Percentiles rank a stretch among this genome's conserved stretches.
phyloP scores from a whole-genome alignment of 2,329 filamentous ascomycete genomes.

The Trichoderma polysporum region DNA sequence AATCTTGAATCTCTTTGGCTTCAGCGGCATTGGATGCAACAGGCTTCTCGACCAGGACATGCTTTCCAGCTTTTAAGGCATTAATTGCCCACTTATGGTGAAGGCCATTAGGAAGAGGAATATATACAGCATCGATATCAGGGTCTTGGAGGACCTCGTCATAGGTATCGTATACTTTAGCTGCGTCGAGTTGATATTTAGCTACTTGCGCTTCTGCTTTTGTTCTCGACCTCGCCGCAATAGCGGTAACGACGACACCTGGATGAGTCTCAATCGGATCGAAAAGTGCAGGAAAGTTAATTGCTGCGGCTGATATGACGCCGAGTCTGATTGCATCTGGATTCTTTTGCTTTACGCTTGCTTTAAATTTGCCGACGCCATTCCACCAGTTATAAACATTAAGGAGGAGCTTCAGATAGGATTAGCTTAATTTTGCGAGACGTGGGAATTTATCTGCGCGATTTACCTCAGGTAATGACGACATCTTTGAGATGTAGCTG shows the following conservation, averaged over 20 bases:
- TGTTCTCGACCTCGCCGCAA: not conserved
- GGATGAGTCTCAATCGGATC: conserved; percentile 2
- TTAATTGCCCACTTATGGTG: conserved; percentile 48
- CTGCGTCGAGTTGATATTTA: not conserved
- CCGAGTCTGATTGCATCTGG: not conserved
- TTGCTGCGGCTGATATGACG: not conserved
- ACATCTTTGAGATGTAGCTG: not conserved
- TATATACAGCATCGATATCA: conserved; percentile 48
- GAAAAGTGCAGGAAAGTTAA: not conserved
- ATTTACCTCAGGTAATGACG: not conserved
- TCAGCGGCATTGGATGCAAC: conserved; percentile 7
- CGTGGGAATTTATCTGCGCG: not conserved
- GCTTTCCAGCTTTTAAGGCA: conserved; percentile 48
- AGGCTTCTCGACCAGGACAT: conserved; percentile 28
- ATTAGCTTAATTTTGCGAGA: not conserved
- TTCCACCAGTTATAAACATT: not conserved
- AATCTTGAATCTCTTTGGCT: conserved; percentile 30
- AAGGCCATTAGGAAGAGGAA: conserved; percentile 46
- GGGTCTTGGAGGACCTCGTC: conserved; percentile 33
- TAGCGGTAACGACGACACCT: not conserved
- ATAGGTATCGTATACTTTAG: not conserved
- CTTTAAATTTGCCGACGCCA: not conserved
- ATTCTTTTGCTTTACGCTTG: not conserved
- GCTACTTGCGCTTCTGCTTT: conserved; percentile 4
- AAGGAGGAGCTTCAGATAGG: not conserved